phyloP scores from a whole-genome alignment of 441 rosid genomes.

The Flueggea neowawraea region DNA sequence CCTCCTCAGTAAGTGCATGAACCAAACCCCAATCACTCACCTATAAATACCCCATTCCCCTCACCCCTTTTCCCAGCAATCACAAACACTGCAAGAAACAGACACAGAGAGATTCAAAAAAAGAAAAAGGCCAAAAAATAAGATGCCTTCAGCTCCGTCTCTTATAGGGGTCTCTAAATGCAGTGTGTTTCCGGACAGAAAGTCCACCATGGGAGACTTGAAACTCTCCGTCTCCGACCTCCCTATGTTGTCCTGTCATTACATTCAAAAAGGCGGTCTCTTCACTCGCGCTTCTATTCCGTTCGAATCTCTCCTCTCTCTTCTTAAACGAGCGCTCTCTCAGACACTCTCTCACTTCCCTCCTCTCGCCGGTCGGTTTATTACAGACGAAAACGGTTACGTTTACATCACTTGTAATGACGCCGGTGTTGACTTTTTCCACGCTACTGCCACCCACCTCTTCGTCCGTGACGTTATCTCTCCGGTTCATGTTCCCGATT shows the following conservation, averaged over 20 bases:
- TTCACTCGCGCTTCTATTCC: constrained; percentile 41
- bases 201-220: constrained; percentile 34
- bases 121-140: neutral
- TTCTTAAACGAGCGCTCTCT: constrained; percentile 62
- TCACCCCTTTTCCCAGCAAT: neutral
- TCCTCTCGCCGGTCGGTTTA: constrained; percentile 78
- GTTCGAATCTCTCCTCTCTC: constrained; percentile 33
- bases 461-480: constrained; percentile 36
- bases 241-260: constrained; percentile 94
- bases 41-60: constrained; percentile 40
- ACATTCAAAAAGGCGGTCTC: constrained; percentile 90
- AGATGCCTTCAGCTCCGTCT: constrained; percentile 54
- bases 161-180: constrained; percentile 48
- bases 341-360: constrained; percentile 69
- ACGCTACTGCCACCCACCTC: constrained; percentile 46
- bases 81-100: neutral
- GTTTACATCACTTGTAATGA: constrained; percentile 69
- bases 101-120: neutral
- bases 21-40: constrained; percentile 10
- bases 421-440: constrained; percentile 62
- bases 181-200: constrained; percentile 56
- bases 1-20: constrained; percentile 30
- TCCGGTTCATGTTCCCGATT: constrained; percentile 53
- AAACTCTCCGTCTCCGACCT: constrained; percentile 91
- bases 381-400: constrained; percentile 53